Evolutionary conservation across 805 yeast genomes (phyloP).

Genomic region (Kuraishia piskuri): DNA sequence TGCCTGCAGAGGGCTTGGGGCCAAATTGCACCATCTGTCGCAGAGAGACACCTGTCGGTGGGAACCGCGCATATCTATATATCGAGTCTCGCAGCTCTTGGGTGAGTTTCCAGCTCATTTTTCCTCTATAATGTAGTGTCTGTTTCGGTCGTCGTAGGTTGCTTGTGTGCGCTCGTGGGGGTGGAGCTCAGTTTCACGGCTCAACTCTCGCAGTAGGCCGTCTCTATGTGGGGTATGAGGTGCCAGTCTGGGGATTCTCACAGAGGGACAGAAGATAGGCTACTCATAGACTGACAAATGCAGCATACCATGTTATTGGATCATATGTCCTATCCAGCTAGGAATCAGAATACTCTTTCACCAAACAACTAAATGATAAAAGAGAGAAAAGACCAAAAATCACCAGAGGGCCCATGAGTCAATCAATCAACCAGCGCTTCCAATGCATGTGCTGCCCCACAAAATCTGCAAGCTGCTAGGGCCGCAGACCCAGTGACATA

Average conservation of each 20-base stretch:
- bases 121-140: not conserved
- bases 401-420: not conserved
- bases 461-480: not conserved
- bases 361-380: no score
- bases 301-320: not conserved
- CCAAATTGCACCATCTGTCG: constrained; percentile 93
- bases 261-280: not conserved
- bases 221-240: not conserved
- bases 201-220: not conserved
- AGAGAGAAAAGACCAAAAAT: not conserved
- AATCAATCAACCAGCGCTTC: not conserved
- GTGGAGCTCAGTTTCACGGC: not conserved
- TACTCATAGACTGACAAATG: not conserved
- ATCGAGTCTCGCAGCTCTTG: constrained; percentile 43
- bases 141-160: no score
- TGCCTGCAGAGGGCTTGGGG: constrained; percentile 67
- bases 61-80: constrained; percentile 57
- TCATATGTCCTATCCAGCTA: not conserved
- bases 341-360: no score
- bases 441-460: not conserved
- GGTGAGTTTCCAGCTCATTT: constrained; percentile 36
- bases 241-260: not conserved
- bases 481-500: not conserved
- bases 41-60: constrained; percentile 78
- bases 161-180: not conserved